phyloP scores from a whole-genome alignment of 495 filamentous ascomycete species.

The Neurospora sp. region DNA sequence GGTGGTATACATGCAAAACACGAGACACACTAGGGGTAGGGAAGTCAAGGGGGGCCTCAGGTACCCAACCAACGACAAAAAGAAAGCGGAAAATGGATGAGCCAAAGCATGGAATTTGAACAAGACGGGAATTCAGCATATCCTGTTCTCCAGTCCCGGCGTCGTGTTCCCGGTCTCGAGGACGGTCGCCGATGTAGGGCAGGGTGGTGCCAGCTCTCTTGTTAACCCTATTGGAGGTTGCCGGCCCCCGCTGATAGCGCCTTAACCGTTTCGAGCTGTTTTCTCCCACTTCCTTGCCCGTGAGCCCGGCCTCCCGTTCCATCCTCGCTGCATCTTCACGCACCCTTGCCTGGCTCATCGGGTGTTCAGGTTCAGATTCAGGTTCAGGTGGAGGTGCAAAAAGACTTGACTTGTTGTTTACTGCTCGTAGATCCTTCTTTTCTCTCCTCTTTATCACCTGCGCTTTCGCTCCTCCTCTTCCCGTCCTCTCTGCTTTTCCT shows the following conservation, averaged over 20 bases:
- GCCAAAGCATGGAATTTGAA: conserved; percentile 22
- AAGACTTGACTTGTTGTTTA: background rate
- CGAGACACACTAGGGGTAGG: background rate
- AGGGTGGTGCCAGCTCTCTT: background rate
- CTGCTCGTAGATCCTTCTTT: background rate
- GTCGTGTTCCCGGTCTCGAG: conserved; percentile 5
- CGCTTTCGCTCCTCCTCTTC: conserved; percentile 1
- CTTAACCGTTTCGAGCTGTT: background rate
- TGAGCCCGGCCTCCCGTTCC: conserved; percentile 3
- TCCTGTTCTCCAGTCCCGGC: conserved; percentile 16
- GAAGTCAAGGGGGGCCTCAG: background rate
- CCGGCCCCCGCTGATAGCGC: background rate
- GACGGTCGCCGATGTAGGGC: background rate
- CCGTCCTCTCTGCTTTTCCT: conserved; percentile 10
- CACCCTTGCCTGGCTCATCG: background rate
- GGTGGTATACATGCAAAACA: background rate
- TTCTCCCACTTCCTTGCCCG: background rate
- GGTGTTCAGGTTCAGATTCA: background rate
- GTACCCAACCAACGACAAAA: background rate
- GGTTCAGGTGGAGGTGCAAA: background rate
- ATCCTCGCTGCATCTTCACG: background rate
- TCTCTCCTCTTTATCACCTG: background rate
- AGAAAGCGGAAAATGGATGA: conserved; percentile 14
- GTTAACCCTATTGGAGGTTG: background rate
- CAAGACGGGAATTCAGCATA: conserved; percentile 10